A percentile compares a stretch with the other conserved stretches of the same genome.
Conservation (phyloP, 495 filamentous ascomycete genomes). For the Tirmania nivea region DNA sequence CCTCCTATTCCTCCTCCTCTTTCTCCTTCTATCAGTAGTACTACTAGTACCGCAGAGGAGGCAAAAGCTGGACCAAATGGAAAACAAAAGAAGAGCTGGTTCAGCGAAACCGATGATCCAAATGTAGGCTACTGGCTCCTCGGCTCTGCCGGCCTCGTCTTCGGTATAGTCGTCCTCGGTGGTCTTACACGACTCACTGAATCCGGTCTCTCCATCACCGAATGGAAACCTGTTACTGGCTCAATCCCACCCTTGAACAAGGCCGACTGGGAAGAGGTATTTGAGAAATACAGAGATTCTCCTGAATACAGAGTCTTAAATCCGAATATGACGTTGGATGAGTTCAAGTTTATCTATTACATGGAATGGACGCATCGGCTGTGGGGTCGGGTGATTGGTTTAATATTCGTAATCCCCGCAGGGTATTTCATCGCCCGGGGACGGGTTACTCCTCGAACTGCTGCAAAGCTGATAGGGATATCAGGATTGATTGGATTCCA, state of each 20-base stretch:
- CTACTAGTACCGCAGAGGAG: too few relatives aligned
- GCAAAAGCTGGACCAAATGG: too few relatives aligned
- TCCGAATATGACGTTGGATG: conserved; percentile 67
- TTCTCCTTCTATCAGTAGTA: too few relatives aligned
- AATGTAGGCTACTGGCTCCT: conserved; percentile 78
- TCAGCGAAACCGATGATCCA: conserved; percentile 51
- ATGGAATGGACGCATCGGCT: conserved; percentile 98
- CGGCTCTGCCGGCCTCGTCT: conserved; percentile 74
- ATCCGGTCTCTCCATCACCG: conserved; percentile 92
- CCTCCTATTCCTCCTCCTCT: too few relatives aligned
- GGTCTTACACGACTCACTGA: conserved; percentile 85
- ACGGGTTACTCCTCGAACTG: conserved; percentile 58
- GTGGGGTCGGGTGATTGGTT: conserved; percentile 81
- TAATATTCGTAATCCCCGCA: conserved; percentile 73
- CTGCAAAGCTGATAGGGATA: conserved; percentile 56
- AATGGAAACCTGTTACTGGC: conserved; percentile 95
- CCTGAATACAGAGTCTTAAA: conserved; percentile 85
- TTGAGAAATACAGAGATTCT: conserved; percentile 69
- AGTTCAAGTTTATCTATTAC: conserved; percentile 97
- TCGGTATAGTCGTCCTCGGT: conserved; percentile 90
- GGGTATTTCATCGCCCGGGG: conserved; percentile 70
- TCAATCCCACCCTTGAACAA: conserved; percentile 60
- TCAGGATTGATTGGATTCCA: conserved; percentile 81
- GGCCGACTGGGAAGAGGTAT: conserved; percentile 73
- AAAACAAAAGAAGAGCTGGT: conserved; percentile 22